Evolutionary conservation across 371 early-diverging fungal genomes (phyloP).

Genomic region (Mortierella sp.): DNA sequence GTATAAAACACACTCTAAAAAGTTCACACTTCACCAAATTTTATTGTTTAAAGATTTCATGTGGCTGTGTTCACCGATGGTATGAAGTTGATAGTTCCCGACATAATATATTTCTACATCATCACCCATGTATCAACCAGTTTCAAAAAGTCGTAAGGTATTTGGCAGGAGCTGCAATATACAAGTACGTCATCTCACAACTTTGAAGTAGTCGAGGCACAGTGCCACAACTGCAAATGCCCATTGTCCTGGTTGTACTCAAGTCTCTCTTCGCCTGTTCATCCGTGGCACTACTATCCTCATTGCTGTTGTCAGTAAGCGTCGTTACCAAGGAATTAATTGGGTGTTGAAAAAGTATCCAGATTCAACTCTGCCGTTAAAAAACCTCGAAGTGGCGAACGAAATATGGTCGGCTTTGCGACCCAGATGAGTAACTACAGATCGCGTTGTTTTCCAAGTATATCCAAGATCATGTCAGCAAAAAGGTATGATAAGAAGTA

Average conservation of each 20-base stretch:
- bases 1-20: no score
- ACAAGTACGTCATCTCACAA: no score
- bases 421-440: constrained; percentile 65
- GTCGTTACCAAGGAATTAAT: constrained; percentile 55
- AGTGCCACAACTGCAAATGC: not conserved
- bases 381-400: constrained; percentile 57
- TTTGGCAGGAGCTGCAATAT: no score
- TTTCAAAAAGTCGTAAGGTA: no score
- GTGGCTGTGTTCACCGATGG: no score
- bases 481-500: constrained; percentile 11
- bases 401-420: constrained; percentile 41
- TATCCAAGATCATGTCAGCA: constrained; percentile 62
- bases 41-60: no score
- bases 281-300: constrained; percentile 9
- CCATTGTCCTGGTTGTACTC: constrained; percentile 2
- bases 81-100: no score
- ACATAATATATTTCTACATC: no score
- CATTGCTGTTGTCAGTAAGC: constrained; percentile 54
- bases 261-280: not conserved
- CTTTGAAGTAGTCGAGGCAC: no score
- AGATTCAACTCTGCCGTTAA: constrained; percentile 59
- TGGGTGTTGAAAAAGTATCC: constrained; percentile 59
- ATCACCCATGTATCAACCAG: no score
- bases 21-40: no score
- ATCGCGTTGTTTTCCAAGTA: constrained; percentile 64